These are phyloP conservation scores for Moesziomyces aphidis DNA, from an alignment of 1,284 basidiomycete species.

Conservation along the genomic window DNA sequence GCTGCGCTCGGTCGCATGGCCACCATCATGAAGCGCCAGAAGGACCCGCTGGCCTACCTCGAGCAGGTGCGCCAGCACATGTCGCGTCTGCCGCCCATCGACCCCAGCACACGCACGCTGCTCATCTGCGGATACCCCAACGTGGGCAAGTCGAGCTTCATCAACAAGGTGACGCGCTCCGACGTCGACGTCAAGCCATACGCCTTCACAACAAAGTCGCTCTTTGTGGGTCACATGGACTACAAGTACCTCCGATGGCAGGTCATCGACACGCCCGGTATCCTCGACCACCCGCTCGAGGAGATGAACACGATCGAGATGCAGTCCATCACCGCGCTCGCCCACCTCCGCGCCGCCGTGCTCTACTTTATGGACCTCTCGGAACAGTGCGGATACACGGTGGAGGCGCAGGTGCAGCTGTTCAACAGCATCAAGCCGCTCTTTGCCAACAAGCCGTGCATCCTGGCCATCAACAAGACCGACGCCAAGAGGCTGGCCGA, in stretches of 20 bases:
- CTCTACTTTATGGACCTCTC: conserved; percentile 68
- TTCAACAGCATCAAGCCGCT: conserved; percentile 68
- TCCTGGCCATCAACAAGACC: conserved; percentile 66
- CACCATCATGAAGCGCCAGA: conserved; percentile 67
- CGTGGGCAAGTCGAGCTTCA: conserved; percentile 67
- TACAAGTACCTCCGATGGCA: conserved; percentile 68
- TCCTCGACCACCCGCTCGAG: conserved; percentile 67
- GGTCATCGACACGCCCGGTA: conserved; percentile 67
- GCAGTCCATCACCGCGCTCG: conserved; percentile 68
- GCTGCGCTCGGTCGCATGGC: conserved; percentile 67
- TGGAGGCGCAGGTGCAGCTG: conserved; percentile 67
- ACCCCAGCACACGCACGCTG: conserved; percentile 64
- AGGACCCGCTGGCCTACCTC: conserved; percentile 67
- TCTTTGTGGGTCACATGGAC: conserved; percentile 68
- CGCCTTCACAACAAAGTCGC: conserved; percentile 67
- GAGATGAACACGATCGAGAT: conserved; percentile 69
- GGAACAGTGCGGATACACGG: conserved; percentile 67
- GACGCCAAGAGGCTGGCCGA: conserved; percentile 61
- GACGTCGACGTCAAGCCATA: conserved; percentile 68
- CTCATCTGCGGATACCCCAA: conserved; percentile 67
- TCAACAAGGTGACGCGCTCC: conserved; percentile 67
- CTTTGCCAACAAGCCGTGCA: conserved; percentile 66
- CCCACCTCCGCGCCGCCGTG: conserved; percentile 65
- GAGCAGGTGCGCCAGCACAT: conserved; percentile 68
- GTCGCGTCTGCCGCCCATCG: conserved; percentile 67